phyloP scores from a whole-genome alignment of 495 filamentous ascomycete species.

The Rhypophila decipiens region DNA sequence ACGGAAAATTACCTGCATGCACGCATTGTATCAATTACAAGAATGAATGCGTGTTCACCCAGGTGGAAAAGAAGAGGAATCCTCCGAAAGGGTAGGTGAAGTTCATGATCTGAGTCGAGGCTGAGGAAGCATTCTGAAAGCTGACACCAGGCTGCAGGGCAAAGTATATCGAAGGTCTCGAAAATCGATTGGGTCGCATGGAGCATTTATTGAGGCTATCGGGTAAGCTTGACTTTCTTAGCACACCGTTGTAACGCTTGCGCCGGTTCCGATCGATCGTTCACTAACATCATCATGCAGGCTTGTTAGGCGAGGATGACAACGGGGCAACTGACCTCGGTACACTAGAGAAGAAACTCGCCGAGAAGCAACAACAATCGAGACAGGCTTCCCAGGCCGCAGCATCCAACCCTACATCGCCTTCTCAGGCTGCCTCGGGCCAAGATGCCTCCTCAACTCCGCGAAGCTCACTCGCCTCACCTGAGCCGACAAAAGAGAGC shows the following conservation, averaged over 20 bases:
- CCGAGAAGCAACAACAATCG: constrained; percentile 51
- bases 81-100: constrained; percentile 84
- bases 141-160: constrained; percentile 49
- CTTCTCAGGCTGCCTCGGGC: constrained; percentile 35
- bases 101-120: not conserved
- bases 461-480: constrained; percentile 54
- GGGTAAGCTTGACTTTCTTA: constrained; percentile 36
- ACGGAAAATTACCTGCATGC: constrained; percentile 91
- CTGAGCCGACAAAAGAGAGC: constrained; percentile 49
- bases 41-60: constrained; percentile 94
- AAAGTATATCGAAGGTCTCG: constrained; percentile 96
- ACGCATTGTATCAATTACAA: constrained; percentile 98
- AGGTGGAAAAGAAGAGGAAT: constrained; percentile 97
- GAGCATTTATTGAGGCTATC: constrained; percentile 82
- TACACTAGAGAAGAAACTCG: constrained; percentile 74
- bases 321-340: constrained; percentile 84
- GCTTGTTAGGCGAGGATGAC: constrained; percentile 76
- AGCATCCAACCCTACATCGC: constrained; percentile 39
- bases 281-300: no score
- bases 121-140: not conserved
- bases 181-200: constrained; percentile 92
- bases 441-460: constrained; percentile 50
- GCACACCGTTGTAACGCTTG: not conserved
- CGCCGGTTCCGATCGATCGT: constrained; percentile 7
- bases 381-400: constrained; percentile 38